Base-by-base conservation (phyloP, 768 basidiomycete genomes). In the Nevesoporus exiguus region DNA sequence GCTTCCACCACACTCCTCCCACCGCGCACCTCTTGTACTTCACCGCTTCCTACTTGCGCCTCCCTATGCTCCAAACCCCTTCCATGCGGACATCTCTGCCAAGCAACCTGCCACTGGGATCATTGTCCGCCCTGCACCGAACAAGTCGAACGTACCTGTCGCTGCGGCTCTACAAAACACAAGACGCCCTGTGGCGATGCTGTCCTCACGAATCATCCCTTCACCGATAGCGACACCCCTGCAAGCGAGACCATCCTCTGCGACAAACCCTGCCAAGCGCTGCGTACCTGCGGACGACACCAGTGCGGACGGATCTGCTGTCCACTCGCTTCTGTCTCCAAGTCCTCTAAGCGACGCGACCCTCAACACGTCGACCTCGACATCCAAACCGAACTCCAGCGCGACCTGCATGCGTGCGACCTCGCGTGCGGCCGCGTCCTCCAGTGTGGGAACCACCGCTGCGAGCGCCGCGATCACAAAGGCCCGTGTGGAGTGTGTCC, bases 291-390 rank as follows among this genome's bases (percentile, higher is more conserved):
- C 65, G 92, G 95, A 0, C 77, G 85, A 21, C 97, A 99, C 63
- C 85, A 88, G 57, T 98, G 97, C 66, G 76, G 77, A 17, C 79
- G 94, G 4, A 55, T 86, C 9, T 98, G 97, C 66, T 99, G 97
- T 63, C 95, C 97, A 0, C 79, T 98, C 0, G 88, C 93, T 0
- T 81, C 78, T 19, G 72, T 89, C 5, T 72, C 83, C 34, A 90
- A 86, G 74, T 37, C 63, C 2, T 36, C 47, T 41, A 84, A 81
- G 61, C 60, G 56, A 13, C 74, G 80, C 1, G 75, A 71, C 2
- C 50, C 54, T 47, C 29, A 62, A 25, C 39, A 9, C 6, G 13
- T 46, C 11, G 52, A 57, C 13, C 19, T 37, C 17, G 54, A 54
- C 42, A 47, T 53, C 13, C 62, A 51, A 42, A 47, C 53, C 11